A percentile compares a stretch with the other conserved stretches of the same genome.
These are phyloP conservation scores for Deuterostichococcus epilithicus DNA, from an alignment of 139 green algal genomes.

Conservation along the genomic window DNA sequence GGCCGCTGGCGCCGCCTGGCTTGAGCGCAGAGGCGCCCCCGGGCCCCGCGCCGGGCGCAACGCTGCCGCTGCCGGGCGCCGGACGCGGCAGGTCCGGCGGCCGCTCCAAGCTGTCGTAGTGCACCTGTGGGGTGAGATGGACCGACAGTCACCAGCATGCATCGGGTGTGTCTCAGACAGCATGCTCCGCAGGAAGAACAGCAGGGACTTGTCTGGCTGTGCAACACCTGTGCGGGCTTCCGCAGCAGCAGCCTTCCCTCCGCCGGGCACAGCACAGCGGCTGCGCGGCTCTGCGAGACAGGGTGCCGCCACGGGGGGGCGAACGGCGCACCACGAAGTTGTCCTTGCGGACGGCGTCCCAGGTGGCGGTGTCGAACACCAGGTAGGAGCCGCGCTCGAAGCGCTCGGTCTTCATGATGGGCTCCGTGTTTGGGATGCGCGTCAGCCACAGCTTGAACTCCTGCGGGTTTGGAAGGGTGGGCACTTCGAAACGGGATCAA, in stretches of 20 bases:
- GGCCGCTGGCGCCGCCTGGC: no score
- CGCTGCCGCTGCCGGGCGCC: neutral
- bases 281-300: neutral
- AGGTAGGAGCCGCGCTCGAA: constrained; percentile 88
- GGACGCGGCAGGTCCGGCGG: constrained; percentile 44
- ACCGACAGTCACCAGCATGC: neutral
- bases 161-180: neutral
- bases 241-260: constrained; percentile 20
- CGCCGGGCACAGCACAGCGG: constrained; percentile 11
- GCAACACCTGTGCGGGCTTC: neutral
- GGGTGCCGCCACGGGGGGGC: no score
- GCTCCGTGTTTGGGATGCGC: constrained; percentile 67
- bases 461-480: neutral
- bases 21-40: neutral
- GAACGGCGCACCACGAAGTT: constrained; percentile 39
- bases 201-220: no score
- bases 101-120: constrained; percentile 65
- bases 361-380: constrained; percentile 86
- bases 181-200: no score
- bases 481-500: no score
- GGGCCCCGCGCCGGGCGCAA: no score
- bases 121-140: constrained; percentile 32
- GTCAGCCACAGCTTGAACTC: constrained; percentile 73
- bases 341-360: constrained; percentile 78
- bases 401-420: constrained; percentile 72